Conservation (phyloP, 2,329 filamentous ascomycete species). For the Mollisiaceae sp. region DNA sequence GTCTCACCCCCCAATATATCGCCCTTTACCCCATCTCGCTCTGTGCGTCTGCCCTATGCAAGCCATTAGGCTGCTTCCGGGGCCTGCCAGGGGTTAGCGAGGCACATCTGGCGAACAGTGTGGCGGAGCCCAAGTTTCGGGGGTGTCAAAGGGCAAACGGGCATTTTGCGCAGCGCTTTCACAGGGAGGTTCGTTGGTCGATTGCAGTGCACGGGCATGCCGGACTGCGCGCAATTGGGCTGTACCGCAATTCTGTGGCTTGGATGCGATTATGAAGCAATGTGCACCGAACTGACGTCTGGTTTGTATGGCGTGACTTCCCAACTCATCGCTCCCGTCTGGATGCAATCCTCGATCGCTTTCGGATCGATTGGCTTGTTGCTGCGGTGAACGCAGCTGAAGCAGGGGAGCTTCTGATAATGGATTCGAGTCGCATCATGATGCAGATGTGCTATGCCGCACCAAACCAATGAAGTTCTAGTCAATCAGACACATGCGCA, state of each 20-base stretch:
- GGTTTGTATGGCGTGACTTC: background rate
- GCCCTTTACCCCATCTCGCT: conserved; percentile 2
- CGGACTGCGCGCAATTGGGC: background rate
- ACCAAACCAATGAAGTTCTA: too few species aligned
- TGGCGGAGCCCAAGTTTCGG: background rate
- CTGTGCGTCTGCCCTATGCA: background rate
- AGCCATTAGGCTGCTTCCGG: background rate
- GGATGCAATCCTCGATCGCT: background rate
- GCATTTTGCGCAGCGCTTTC: background rate
- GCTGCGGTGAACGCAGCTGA: too few species aligned
- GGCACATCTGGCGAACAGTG: background rate
- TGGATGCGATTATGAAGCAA: conserved; percentile 1
- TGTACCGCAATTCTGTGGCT: background rate
- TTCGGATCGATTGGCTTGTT: too few species aligned
- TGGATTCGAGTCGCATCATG: too few species aligned
- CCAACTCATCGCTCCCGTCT: background rate
- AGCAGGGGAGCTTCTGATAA: too few species aligned
- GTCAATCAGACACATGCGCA: too few species aligned
- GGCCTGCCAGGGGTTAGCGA: background rate
- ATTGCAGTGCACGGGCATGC: background rate
- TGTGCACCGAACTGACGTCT: background rate
- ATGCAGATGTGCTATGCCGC: too few species aligned
- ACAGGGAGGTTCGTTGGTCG: conserved; percentile 1
- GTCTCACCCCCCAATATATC: background rate
- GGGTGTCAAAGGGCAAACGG: background rate